phyloP scores from a whole-genome alignment of 495 filamentous ascomycete genomes.

The Thermothielavioides terrestris region DNA sequence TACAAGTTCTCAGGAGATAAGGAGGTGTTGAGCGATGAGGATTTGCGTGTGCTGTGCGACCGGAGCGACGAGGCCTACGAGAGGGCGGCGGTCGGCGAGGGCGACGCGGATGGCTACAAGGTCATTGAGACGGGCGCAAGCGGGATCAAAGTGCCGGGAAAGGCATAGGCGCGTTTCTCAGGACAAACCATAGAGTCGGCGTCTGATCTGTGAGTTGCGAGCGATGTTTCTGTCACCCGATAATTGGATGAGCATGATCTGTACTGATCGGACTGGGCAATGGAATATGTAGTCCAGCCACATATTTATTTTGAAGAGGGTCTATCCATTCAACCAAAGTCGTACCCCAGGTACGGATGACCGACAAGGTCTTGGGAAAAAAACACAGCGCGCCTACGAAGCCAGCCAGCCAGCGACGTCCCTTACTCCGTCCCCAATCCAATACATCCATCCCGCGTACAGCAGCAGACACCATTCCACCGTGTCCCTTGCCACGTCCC shows the following conservation, averaged over 20 bases:
- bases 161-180: neutral
- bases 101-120: conserved; percentile 53
- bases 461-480: neutral
- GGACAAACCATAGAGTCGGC: no score
- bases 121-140: conserved; percentile 54
- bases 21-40: conserved; percentile 63
- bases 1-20: conserved; percentile 48
- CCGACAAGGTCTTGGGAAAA: no score
- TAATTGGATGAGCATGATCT: no score
- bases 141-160: conserved; percentile 33
- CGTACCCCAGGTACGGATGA: no score
- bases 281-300: no score
- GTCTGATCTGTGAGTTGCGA: neutral
- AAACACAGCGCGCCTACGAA: no score
- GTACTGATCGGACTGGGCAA: no score
- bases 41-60: conserved; percentile 67
- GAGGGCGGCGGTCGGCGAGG: conserved; percentile 64
- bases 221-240: neutral
- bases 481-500: neutral
- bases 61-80: conserved; percentile 78
- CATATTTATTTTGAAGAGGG: no score
- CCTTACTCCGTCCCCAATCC: neutral
- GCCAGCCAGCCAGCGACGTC: neutral
- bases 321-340: neutral
- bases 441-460: neutral